A percentile compares a stretch with the other conserved stretches of the same genome.
Evolutionary conservation across 2,329 filamentous ascomycete genomes (phyloP).

Genomic region (Trichoderma harzianum): DNA sequence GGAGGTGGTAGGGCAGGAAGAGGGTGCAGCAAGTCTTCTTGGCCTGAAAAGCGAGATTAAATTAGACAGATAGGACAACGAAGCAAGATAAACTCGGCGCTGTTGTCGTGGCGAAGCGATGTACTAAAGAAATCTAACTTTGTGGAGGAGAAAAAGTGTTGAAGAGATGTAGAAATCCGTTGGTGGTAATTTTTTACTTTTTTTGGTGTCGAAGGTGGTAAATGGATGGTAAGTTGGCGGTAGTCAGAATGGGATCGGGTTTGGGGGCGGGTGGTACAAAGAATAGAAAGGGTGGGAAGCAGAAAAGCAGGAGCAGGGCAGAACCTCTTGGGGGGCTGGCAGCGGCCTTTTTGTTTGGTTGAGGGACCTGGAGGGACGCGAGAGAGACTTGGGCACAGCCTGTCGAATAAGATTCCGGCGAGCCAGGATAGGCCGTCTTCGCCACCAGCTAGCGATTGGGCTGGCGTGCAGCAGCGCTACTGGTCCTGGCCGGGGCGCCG

Average conservation of each 20-base stretch:
- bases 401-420: slow-evolving; percentile 31
- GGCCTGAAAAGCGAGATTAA: slow-evolving; percentile 29
- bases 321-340: slow-evolving; percentile 20
- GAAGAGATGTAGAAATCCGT: not conserved
- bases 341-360: slow-evolving; percentile 28
- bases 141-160: not conserved
- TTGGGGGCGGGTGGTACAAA: slow-evolving; percentile 22
- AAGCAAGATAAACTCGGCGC: not conserved
- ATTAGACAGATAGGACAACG: slow-evolving; percentile 18
- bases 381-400: slow-evolving; percentile 26
- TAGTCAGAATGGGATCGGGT: slow-evolving; percentile 18
- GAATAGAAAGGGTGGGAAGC: slow-evolving; percentile 21
- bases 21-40: not conserved
- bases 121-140: not conserved
- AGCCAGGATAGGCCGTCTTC: slow-evolving; percentile 27
- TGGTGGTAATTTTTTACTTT: not conserved
- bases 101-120: not conserved
- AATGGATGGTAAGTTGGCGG: not conserved
- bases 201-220: slow-evolving; percentile 5
- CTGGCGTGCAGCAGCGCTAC: slow-evolving; percentile 24
- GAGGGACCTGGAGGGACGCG: slow-evolving; percentile 15
- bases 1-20: not conserved
- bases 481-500: not conserved
- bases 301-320: slow-evolving; percentile 18
- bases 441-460: slow-evolving; percentile 36